Evolutionary conservation across 176 grass and related monocot species (phyloP).

Genomic region (Ensete glaucum): DNA sequence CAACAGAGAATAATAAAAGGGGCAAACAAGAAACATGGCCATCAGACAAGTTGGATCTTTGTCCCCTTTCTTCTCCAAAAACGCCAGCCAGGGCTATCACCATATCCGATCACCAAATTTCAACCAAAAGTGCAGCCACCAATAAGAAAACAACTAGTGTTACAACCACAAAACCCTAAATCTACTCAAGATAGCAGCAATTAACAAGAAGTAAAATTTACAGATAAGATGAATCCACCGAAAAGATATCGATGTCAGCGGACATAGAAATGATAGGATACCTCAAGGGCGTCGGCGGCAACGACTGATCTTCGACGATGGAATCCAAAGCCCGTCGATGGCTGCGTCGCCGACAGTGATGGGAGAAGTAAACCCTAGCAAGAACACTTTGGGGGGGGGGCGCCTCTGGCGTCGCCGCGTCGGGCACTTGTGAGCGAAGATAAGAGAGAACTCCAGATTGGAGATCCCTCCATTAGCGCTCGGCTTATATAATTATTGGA

Average conservation of each 20-base stretch:
- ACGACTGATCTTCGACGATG: background rate
- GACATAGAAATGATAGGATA: background rate
- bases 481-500: too few relatives aligned
- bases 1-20: too few relatives aligned
- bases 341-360: background rate
- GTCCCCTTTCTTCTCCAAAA: background rate
- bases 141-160: background rate
- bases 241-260: background rate
- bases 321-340: background rate
- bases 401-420: background rate
- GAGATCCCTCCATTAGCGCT: background rate
- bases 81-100: background rate
- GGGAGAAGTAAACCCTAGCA: slow-evolving; percentile 2
- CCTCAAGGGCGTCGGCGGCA: background rate
- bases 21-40: too few relatives aligned
- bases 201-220: background rate
- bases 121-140: background rate
- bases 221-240: too few relatives aligned
- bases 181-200: background rate
- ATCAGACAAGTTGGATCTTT: too few relatives aligned
- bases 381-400: background rate
- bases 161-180: background rate
- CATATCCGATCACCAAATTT: background rate
- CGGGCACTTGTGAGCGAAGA: background rate
- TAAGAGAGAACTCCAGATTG: background rate